Evolutionary conservation across 371 early-diverging fungal species (phyloP).

Genomic region (Saksenaea oblongispora): DNA sequence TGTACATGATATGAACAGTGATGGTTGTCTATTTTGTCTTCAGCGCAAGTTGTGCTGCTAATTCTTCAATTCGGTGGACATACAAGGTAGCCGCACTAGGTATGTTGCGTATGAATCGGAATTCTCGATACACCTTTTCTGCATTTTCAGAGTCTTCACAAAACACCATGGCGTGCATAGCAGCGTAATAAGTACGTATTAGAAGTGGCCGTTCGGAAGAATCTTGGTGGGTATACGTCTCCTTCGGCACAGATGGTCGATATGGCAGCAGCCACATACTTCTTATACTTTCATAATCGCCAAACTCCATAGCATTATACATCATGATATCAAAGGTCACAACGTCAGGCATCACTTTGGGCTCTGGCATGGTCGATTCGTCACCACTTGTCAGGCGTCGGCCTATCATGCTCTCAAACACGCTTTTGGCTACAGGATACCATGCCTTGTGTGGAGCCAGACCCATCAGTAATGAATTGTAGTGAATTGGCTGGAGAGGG

Average conservation of each 20-base stretch:
- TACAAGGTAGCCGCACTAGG: background rate
- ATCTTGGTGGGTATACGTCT: background rate
- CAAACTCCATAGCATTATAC: background rate
- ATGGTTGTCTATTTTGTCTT: background rate
- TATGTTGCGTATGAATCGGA: background rate
- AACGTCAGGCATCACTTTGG: background rate
- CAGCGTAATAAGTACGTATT: background rate
- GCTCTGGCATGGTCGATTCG: background rate
- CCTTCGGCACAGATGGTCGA: background rate
- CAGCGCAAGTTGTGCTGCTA: constrained; percentile 1
- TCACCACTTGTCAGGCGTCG: background rate
- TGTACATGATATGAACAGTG: background rate
- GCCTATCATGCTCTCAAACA: constrained; percentile 31
- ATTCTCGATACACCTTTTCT: background rate
- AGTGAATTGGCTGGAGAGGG: constrained; percentile 17
- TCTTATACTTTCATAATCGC: background rate
- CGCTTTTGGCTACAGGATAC: constrained; percentile 27
- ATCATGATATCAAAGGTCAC: constrained; percentile 10
- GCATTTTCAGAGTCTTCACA: background rate
- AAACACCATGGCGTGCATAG: background rate
- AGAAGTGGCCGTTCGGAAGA: constrained; percentile 1
- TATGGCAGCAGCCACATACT: background rate
- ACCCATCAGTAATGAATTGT: constrained; percentile 33
- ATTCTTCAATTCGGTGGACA: background rate
- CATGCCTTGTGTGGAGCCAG: constrained; percentile 20